Conservation (phyloP, 2,329 filamentous ascomycete species). For the Aspergillus japonicus region DNA sequence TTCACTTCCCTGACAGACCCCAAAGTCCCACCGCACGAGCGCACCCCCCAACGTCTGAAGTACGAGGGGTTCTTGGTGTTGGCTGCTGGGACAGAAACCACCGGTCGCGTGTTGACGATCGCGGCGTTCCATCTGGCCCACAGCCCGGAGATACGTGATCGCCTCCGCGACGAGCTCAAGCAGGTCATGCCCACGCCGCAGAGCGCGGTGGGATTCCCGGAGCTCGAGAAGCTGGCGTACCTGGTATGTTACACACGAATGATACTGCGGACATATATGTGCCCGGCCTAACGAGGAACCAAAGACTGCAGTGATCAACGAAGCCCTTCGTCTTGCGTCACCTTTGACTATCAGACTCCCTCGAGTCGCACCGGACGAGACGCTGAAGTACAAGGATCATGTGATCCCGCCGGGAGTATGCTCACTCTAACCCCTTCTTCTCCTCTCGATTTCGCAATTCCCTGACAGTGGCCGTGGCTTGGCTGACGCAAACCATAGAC, state of each 20-base stretch:
- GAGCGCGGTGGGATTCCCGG: conserved; percentile 24
- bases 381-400: conserved; percentile 16
- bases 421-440: background rate
- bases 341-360: conserved; percentile 9
- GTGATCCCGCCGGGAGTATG: conserved; percentile 28
- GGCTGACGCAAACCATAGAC: conserved; percentile 15
- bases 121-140: conserved; percentile 32
- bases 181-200: conserved; percentile 24
- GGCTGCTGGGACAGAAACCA: conserved; percentile 39
- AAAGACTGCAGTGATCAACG: conserved; percentile 13
- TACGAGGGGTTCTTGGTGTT: conserved; percentile 34
- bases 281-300: background rate
- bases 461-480: too few relatives aligned
- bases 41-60: conserved; percentile 30
- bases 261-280: background rate
- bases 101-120: conserved; percentile 30
- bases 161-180: conserved; percentile 30
- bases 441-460: too few relatives aligned
- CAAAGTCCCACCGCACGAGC: conserved; percentile 38
- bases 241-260: conserved; percentile 24
- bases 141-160: conserved; percentile 18
- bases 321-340: conserved; percentile 11
- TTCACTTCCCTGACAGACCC: conserved; percentile 35
- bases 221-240: conserved; percentile 42
- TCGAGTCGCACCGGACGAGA: conserved; percentile 8